phyloP scores from a whole-genome alignment of 805 yeast species.

The Hyphopichia homilentoma region DNA sequence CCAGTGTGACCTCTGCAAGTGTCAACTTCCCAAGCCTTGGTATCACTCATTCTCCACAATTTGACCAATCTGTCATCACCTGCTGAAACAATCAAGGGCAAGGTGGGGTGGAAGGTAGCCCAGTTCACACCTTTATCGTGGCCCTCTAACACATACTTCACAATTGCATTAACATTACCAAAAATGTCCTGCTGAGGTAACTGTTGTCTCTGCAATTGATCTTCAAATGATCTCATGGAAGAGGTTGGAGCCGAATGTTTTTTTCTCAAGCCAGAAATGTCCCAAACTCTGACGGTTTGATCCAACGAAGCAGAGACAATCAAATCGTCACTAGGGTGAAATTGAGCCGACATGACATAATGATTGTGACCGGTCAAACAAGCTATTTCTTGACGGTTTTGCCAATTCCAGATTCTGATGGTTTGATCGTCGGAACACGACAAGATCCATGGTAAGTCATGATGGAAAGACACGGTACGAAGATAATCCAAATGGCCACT shows the following conservation, averaged over 20 bases:
- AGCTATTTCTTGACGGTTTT: slow-evolving; percentile 94
- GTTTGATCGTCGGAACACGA: slow-evolving; percentile 98
- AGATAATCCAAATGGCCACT: slow-evolving; percentile 94
- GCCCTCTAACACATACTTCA: slow-evolving; percentile 93
- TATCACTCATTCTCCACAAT: slow-evolving; percentile 96
- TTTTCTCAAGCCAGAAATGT: slow-evolving; percentile 89
- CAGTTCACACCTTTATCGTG: slow-evolving; percentile 98
- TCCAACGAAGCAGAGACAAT: slow-evolving; percentile 95
- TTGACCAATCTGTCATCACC: slow-evolving; percentile 95
- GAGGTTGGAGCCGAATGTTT: slow-evolving; percentile 80
- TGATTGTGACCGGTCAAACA: slow-evolving; percentile 97
- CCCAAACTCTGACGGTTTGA: slow-evolving; percentile 99
- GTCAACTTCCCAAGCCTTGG: slow-evolving; percentile 99
- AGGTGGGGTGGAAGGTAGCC: slow-evolving; percentile 97
- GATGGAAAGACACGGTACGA: slow-evolving; percentile 91
- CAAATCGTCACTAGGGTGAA: slow-evolving; percentile 93
- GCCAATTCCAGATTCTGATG: slow-evolving; percentile 99
- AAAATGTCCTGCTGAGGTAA: slow-evolving; percentile 87
- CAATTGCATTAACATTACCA: slow-evolving; percentile 91
- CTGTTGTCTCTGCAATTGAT: slow-evolving; percentile 55
- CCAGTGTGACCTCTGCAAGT: slow-evolving; percentile 97
- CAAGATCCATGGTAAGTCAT: slow-evolving; percentile 95
- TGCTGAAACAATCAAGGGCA: slow-evolving; percentile 91
- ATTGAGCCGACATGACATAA: slow-evolving; percentile 96
- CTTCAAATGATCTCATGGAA: slow-evolving; percentile 45